Conservation (phyloP, 768 basidiomycete genomes). For the Leccinellum albellum region DNA sequence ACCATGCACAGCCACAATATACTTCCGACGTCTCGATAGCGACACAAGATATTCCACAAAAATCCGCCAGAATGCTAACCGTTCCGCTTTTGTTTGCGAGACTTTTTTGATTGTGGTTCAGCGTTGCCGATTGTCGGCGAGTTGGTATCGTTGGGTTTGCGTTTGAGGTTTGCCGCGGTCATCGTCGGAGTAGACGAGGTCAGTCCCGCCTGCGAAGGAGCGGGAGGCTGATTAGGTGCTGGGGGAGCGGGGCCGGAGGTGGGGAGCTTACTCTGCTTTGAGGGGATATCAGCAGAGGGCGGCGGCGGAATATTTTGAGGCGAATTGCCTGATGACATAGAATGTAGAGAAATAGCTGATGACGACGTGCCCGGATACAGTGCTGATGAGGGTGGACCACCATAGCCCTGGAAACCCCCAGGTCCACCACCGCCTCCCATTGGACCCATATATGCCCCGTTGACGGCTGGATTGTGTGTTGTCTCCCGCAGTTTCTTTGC, state of each 20-base stretch:
- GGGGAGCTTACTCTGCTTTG: slow-evolving; percentile 62
- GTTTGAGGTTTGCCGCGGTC: slow-evolving; percentile 49
- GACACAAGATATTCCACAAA: slow-evolving; percentile 34
- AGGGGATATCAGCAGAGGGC: slow-evolving; percentile 50
- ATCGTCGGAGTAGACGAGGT: slow-evolving; percentile 47
- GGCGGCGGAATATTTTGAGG: slow-evolving; percentile 46
- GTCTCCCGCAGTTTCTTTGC: slow-evolving; percentile 38
- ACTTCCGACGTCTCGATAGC: slow-evolving; percentile 28
- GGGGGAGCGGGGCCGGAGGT: slow-evolving; percentile 40
- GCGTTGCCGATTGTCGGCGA: slow-evolving; percentile 50
- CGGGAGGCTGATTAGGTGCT: slow-evolving; percentile 37
- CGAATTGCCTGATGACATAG: slow-evolving; percentile 38
- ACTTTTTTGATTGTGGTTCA: slow-evolving; percentile 49
- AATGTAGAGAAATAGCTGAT: slow-evolving; percentile 44
- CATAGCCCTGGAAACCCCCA: slow-evolving; percentile 23
- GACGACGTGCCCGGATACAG: slow-evolving; percentile 44
- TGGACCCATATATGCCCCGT: slow-evolving; percentile 19
- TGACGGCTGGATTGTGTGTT: slow-evolving; percentile 10
- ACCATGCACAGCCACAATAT: slow-evolving; percentile 26
- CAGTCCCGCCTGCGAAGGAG: slow-evolving; percentile 39
- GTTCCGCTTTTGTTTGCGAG: slow-evolving; percentile 56
- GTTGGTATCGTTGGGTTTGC: slow-evolving; percentile 45
- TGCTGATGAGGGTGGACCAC: slow-evolving; percentile 37
- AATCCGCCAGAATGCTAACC: slow-evolving; percentile 34
- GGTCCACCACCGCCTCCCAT: slow-evolving; percentile 17